Evolutionary conservation across 257 asterid species (phyloP), one percentile per base, ranked within the genome.

Genomic region (Nicotiana noctiflora): DNA sequence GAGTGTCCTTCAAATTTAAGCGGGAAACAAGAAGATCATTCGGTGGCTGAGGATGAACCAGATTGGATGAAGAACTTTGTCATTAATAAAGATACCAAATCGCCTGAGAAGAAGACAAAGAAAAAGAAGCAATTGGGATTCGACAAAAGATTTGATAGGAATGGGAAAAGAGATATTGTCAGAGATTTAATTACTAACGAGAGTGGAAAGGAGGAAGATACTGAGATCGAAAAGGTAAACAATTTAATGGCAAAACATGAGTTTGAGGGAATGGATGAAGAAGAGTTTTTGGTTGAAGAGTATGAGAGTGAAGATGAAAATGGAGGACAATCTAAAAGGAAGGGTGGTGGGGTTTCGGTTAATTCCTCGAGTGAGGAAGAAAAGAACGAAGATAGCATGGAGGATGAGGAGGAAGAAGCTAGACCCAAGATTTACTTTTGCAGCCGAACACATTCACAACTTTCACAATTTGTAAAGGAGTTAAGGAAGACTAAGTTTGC

Each of bases 361-460:
- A 79, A 78, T 83, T 85, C 86, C 1, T 88, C 94, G 12, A 92
- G 96, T 27, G 98, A 92, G 78, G 99, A 91, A 76, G 98, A 93
- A 70, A 94, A 89, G 67, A 89, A 83, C 51, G 89, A 56, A 80
- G 88, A 83, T 66, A 87, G 81, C 51, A 25, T 81, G 52, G 86
- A 75, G 62, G 88, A 80, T 34, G 82, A 91, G 85, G 93, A 86
- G 80, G 94, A 86, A 79, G 97, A 89, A 83, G 76, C 90, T 4
- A 81, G 84, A 19, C 70, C 89, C 81, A 95, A 90, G 90, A 77
- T 95, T 77, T 95, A 90, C 68, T 95, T 95, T 79, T 95, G 99
- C 83, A 95, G 99, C 81, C 88, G 99, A 76, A 95, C 99, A 2
- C 99, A 95, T 86, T 93, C 99, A 12, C 99, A 95, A 91, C 99